Percentiles rank a stretch among this genome's conserved stretches.
Evolutionary conservation across 345 rosid species (phyloP).

Genomic region (Populus alba): DNA sequence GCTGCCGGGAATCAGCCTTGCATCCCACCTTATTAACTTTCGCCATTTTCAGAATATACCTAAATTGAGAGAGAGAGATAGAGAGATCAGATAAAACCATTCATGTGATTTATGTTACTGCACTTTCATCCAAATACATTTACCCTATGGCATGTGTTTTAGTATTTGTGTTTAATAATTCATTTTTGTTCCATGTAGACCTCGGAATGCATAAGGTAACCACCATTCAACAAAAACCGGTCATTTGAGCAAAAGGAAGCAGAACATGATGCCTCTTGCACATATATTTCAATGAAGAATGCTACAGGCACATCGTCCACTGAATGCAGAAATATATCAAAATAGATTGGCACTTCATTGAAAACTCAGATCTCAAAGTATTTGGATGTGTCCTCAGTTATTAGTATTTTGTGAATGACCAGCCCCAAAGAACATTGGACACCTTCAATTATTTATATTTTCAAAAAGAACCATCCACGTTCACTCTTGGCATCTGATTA

Average conservation of each 20-base stretch:
- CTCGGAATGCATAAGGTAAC: not conserved
- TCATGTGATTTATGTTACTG: not conserved
- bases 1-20: slow-evolving; percentile 24
- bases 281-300: not conserved
- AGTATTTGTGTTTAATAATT: not conserved
- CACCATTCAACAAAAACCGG: not conserved
- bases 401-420: not conserved
- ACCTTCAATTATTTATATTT: not conserved
- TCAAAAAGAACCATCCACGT: not conserved
- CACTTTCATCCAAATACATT: not conserved
- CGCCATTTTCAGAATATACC: slow-evolving; percentile 44
- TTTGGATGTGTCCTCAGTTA: not conserved
- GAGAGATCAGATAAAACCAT: not conserved
- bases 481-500: not conserved
- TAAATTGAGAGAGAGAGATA: slow-evolving; percentile 5
- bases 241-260: not conserved
- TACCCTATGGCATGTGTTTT: not conserved
- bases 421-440: not conserved
- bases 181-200: not conserved
- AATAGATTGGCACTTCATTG: not conserved
- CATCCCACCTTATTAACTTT: slow-evolving; percentile 42
- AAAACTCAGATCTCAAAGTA: not conserved
- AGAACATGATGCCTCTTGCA: not conserved
- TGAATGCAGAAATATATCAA: not conserved
- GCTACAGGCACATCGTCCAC: not conserved